Evolutionary conservation across 306 rosid genomes (phyloP), one percentile per base, ranked within the genome.

Genomic region (Citrullus colocynthis): DNA sequence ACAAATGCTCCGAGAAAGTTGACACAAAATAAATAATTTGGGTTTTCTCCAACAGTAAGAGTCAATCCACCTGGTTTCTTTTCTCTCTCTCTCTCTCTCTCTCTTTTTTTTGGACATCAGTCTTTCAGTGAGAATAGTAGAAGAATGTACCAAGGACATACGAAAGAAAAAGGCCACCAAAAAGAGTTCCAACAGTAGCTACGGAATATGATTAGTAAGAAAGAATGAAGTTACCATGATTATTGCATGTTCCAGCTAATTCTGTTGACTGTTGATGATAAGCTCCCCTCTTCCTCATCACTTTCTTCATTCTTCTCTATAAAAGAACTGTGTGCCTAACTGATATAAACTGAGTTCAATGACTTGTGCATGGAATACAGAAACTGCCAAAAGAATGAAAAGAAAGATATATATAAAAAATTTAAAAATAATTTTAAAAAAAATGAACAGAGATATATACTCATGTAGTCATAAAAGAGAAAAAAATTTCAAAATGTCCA

Each of bases 181-280:
- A 36, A 36, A 5, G 39, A 36, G 39, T 0, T 36, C 39, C 10
- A 48, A 48, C 54, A 48, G 17, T 48, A 48, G 54, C 16, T 13
- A 48, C 3, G 5, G 13, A 48, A 72, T 14, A 51, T 7, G 45
- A 51, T 15, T 49, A 73, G 61, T 28, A 51, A 51, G 60, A 73
- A 72, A 28, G 77, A 67, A 48, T 24, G 20, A 74, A 74, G 34
- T 74, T 74, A 74, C 78, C 78, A 74, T 74, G 78, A 54, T 54
- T 34, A 34, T 54, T 17, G 63, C 63, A 74, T 34, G 63, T 49
- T 73, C 76, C 60, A 74, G 18, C 62, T 74, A 32, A 73, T 32
- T 30, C 28, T 73, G 44, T 73, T 45, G 54, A 10, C 42, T 44
- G 55, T 72, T 49, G 57, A 70, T 48, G 39, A 42, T 45, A 13